Evolutionary conservation across 768 basidiomycete species (phyloP).

Genomic region (Lanmaoa rubissima): DNA sequence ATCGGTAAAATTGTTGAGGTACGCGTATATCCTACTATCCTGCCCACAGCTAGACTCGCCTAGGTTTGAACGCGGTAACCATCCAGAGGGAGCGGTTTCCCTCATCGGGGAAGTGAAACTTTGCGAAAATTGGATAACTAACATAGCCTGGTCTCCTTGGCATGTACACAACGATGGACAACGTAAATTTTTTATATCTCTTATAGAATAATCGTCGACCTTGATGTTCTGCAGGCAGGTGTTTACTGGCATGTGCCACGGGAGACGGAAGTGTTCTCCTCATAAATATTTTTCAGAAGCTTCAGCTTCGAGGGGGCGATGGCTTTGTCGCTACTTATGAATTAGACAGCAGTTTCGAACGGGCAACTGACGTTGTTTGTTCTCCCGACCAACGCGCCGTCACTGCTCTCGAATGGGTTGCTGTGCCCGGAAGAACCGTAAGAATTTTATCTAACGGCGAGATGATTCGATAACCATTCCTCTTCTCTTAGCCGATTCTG

Average conservation of each 20-base stretch:
- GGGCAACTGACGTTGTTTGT: conserved; percentile 23
- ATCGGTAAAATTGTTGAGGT: conserved; percentile 59
- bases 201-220: conserved; percentile 12
- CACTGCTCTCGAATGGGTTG: conserved; percentile 59
- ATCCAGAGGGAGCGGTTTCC: conserved; percentile 26
- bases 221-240: conserved; percentile 44
- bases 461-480: conserved; percentile 6
- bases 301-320: conserved; percentile 27
- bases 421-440: conserved; percentile 39
- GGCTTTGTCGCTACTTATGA: conserved; percentile 34
- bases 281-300: conserved; percentile 50
- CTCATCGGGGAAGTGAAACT: conserved; percentile 43
- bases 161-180: conserved; percentile 30
- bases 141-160: conserved; percentile 64
- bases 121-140: conserved; percentile 61
- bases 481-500: conserved; percentile 48
- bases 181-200: conserved; percentile 37
- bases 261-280: conserved; percentile 59
- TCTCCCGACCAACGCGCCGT: conserved; percentile 43
- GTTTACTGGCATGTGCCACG: conserved; percentile 55
- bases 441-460: conserved; percentile 17
- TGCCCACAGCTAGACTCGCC: background rate
- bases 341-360: conserved; percentile 35
- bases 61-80: conserved; percentile 21
- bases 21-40: background rate